Evolutionary conservation across 176 grass and related monocot genomes (phyloP), one percentile per base, ranked within the genome.

Genomic region (Cenchrus americanus): DNA sequence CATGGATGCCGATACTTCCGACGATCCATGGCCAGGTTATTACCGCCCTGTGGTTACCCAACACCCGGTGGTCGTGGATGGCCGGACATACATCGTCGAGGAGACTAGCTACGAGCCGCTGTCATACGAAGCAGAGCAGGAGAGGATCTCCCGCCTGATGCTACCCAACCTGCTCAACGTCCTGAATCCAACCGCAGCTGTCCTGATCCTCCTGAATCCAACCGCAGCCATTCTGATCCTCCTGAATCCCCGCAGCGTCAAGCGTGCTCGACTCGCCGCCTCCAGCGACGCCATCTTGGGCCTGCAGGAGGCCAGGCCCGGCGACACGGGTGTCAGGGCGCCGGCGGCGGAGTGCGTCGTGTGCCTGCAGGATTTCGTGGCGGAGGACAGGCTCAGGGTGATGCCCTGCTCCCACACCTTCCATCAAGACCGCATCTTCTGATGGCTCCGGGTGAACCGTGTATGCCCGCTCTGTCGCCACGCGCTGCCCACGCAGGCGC

Each of bases 391-490:
- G 6, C 32, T 67, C 34, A 41, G 64, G 64, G 64, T 14, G 15
- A 21, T 67, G 64, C 64, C 64, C 0, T 50, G 44, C 69, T 50
- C 69, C 44, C 69, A 71, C 22, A 11, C 5, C 44, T 71, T 71
- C 69, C 43, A 71, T 26, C 44, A 71, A 10, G 2, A 50, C 44
- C 27, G 44, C 69, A 71, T 50, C 69, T 71, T 71, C n/a, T 5
- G 23, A 1, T 71, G 44, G 69, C 46, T 71, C 69, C 44, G 69
- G 42, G 21, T n/a, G 13, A 71, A 24, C 68, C 68, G 2, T n/a
- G 44, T 50, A 44, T 70, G 67, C 10, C 67, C 67, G 14, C 62
- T 65, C 67, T 70, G 42, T 7, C 10, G 67, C 41, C 67, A 71
- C 44, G 44, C 69, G 1, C 12, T 71, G 69, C 69, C 44, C 46